Evolutionary conservation across 2,329 filamentous ascomycete species (phyloP).

Genomic region (Alternaria triticimaculans): DNA sequence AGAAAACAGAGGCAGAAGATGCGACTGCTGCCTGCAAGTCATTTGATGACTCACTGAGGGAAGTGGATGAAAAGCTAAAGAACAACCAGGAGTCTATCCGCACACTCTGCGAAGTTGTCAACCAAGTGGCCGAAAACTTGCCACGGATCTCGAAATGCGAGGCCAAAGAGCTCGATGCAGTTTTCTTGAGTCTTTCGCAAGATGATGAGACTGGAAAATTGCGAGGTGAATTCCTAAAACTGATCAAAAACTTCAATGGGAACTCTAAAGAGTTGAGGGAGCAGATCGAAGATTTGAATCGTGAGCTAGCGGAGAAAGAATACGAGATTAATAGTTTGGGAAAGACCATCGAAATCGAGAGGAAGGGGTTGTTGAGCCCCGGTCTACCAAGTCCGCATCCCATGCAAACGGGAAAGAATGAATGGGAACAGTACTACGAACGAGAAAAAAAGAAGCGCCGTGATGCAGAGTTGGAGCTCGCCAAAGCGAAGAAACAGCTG

Average conservation of each 20-base stretch:
- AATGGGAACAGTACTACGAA: not conserved
- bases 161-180: not conserved
- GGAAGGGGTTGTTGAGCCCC: not conserved
- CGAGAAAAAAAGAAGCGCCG: not conserved
- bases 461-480: not conserved
- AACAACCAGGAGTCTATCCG: not conserved
- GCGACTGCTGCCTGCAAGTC: not conserved
- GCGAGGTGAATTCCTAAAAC: not conserved
- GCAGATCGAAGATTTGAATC: not conserved
- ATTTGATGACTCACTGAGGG: not conserved
- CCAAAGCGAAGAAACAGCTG: not conserved
- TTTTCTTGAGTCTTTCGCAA: not conserved
- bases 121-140: not conserved
- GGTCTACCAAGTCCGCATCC: not conserved
- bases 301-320: not conserved
- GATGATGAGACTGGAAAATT: not conserved
- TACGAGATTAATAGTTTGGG: not conserved
- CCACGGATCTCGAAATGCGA: not conserved
- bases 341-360: not conserved
- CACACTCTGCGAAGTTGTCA: not conserved
- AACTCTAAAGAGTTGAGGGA: not conserved
- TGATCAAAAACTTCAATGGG: not conserved
- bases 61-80: not conserved
- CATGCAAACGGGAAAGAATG: not conserved
- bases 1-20: not conserved